These are phyloP conservation scores for Sanghuangporus sanghuang DNA, from an alignment of 1,284 basidiomycete species.

Conservation along the genomic window DNA sequence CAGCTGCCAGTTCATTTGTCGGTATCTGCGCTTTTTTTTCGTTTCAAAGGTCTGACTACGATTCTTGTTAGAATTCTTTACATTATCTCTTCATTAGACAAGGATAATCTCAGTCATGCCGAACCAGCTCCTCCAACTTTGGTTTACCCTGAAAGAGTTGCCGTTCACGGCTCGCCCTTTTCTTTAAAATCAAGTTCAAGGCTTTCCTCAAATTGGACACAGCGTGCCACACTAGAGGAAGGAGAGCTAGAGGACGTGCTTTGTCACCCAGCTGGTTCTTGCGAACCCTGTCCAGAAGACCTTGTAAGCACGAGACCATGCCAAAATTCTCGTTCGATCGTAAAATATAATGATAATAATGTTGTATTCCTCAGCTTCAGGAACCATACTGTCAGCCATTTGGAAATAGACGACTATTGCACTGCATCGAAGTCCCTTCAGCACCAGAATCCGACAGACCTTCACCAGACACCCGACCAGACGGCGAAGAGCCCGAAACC, in stretches of 20 bases:
- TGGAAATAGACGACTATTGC: conserved; percentile 81
- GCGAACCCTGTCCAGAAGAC: conserved; percentile 78
- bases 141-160: neutral
- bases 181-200: neutral
- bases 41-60: neutral
- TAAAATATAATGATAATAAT: too few species aligned
- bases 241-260: conserved; percentile 28
- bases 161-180: neutral
- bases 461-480: conserved; percentile 14
- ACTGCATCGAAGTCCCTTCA: conserved; percentile 62
- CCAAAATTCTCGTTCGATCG: neutral
- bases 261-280: conserved; percentile 75
- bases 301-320: conserved; percentile 46
- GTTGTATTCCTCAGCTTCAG: conserved; percentile 56
- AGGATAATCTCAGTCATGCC: neutral
- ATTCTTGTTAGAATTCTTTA: neutral
- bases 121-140: neutral
- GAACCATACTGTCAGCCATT: conserved; percentile 90
- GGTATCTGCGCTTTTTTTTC: neutral
- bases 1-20: neutral
- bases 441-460: conserved; percentile 21
- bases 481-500: conserved; percentile 14
- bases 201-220: neutral
- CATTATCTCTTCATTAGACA: neutral
- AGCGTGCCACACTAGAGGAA: neutral